These are phyloP conservation scores for Alternaria consortialis DNA, from an alignment of 2,329 filamentous ascomycete genomes.

Conservation along the genomic window DNA sequence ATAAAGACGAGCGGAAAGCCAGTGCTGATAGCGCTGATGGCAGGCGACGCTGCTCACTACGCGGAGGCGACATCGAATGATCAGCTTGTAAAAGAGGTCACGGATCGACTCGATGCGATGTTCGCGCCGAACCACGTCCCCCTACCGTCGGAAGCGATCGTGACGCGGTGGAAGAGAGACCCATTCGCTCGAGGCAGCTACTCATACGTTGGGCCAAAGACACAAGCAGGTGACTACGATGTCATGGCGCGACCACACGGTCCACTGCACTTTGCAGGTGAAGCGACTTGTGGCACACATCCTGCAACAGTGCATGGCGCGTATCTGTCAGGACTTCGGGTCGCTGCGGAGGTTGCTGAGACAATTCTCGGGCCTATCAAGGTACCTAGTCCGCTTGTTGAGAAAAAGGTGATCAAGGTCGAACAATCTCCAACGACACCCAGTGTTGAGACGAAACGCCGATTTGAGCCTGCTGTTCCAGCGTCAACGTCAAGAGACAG, in stretches of 20 bases:
- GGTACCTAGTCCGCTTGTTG: slow-evolving; percentile 76
- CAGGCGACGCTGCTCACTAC: slow-evolving; percentile 89
- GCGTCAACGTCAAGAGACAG: slow-evolving; percentile 15
- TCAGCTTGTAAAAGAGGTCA: slow-evolving; percentile 81
- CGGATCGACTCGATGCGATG: slow-evolving; percentile 76
- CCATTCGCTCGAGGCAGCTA: slow-evolving; percentile 93
- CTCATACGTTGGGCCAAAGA: slow-evolving; percentile 86
- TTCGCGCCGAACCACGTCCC: slow-evolving; percentile 73
- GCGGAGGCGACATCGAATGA: slow-evolving; percentile 81
- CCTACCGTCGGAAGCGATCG: slow-evolving; percentile 81
- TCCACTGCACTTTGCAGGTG: slow-evolving; percentile 93
- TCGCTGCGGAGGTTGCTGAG: slow-evolving; percentile 85
- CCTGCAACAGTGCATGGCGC: slow-evolving; percentile 97
- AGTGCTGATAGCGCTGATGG: slow-evolving; percentile 91
- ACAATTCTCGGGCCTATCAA: slow-evolving; percentile 82
- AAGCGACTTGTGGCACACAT: slow-evolving; percentile 94
- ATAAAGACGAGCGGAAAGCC: slow-evolving; percentile 86
- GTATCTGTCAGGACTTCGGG: slow-evolving; percentile 90
- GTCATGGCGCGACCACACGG: slow-evolving; percentile 84
- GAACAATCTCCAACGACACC: slow-evolving; percentile 28
- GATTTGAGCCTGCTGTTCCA: slow-evolving; percentile 27
- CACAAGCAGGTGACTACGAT: slow-evolving; percentile 89
- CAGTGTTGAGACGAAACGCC: slow-evolving; percentile 36
- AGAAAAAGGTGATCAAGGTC: slow-evolving; percentile 61
- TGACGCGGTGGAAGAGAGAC: slow-evolving; percentile 93